Base-by-base conservation (phyloP, 2,329 filamentous ascomycete genomes). In the Calonectria naviculata region DNA sequence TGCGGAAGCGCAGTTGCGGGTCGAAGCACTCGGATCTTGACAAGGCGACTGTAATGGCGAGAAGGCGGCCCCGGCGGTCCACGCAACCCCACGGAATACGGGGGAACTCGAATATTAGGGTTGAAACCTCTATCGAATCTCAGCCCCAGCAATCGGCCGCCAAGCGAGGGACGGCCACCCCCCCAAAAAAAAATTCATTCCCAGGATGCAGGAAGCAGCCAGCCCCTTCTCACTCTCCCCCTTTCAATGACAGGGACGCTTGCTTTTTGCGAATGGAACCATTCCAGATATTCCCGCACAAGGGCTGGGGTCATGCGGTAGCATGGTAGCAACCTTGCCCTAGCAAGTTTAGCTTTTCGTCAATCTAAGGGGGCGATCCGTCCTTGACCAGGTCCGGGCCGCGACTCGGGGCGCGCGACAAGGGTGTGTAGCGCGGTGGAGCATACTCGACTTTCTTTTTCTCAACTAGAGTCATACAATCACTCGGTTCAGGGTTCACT, bases 381-480 rank as follows among this genome's bases (percentile, higher is more conserved):
- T 54, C 44, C 12, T 41, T 54, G 24, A 54, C 44, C 62, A 54
- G 62, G 62, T 65, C 46, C 62, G 62, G 62, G 46, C 62, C 62
- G 62, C 49, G 49, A 56, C 49, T 56, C 49, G 49, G 49, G 49
- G 49, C 49, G 17, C 28, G 19, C 49, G 49, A 56, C 29, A 56
- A 31, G 49, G 49, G 49, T 56, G 17, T 24, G 36, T 54, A 26
- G 62, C 24, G 44, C 3, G 28, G 31, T 31, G 46, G 62, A 36
- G 26, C 42, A 2, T 10, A 4, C 17, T 12, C 36, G 12, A 9
- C 31, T 36, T 12, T 56, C 21, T 56, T 56, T 56, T 31, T 36
- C 9, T 63, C 29, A 26, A 19, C 29, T 44, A 28, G 8, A 24
- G 5, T 56, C 29, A n/a, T n/a, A 54, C 47, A 34, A 56, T 56